These are phyloP conservation scores for Vanrija sp. DNA, from an alignment of 1,284 basidiomycete species.

Conservation along the genomic window DNA sequence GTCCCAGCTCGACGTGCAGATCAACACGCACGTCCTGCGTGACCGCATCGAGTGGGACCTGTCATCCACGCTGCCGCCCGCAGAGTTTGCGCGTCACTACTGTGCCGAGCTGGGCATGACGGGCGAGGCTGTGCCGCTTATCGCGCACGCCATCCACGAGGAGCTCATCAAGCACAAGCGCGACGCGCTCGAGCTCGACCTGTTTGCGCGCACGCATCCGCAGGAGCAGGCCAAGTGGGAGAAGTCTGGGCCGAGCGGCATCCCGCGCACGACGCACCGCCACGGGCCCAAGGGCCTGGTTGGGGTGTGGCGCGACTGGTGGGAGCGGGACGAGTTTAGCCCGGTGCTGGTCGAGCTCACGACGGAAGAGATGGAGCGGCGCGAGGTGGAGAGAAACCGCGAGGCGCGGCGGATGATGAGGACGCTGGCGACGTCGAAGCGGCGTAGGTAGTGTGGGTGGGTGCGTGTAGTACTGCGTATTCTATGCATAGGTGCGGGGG, in stretches of 20 bases:
- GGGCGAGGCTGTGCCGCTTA: slow-evolving; percentile 79
- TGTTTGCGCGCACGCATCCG: slow-evolving; percentile 62
- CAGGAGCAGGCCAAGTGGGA: slow-evolving; percentile 61
- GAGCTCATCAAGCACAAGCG: slow-evolving; percentile 92
- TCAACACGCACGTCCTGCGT: slow-evolving; percentile 80
- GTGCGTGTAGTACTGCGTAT: background rate
- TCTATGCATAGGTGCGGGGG: background rate
- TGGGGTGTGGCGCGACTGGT: slow-evolving; percentile 93
- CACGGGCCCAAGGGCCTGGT: slow-evolving; percentile 71
- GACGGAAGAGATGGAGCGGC: slow-evolving; percentile 84
- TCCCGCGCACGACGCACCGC: slow-evolving; percentile 54
- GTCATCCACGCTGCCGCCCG: slow-evolving; percentile 83
- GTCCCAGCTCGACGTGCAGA: slow-evolving; percentile 93
- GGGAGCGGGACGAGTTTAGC: slow-evolving; percentile 82
- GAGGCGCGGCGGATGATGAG: slow-evolving; percentile 56
- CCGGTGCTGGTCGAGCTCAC: slow-evolving; percentile 83
- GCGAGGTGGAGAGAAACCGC: slow-evolving; percentile 74
- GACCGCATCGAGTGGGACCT: slow-evolving; percentile 99
- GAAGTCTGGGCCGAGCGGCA: slow-evolving; percentile 55
- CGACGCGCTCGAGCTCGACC: slow-evolving; percentile 87
- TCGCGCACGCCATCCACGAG: slow-evolving; percentile 90
- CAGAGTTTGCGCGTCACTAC: slow-evolving; percentile 74
- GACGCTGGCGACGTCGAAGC: slow-evolving; percentile 10
- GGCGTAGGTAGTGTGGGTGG: background rate
- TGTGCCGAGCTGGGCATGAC: slow-evolving; percentile 82